Percentiles rank a stretch among this genome's conserved stretches.
These are phyloP conservation scores for Epicoccum nigrum DNA, from an alignment of 2,329 filamentous ascomycete species.

Conservation along the genomic window DNA sequence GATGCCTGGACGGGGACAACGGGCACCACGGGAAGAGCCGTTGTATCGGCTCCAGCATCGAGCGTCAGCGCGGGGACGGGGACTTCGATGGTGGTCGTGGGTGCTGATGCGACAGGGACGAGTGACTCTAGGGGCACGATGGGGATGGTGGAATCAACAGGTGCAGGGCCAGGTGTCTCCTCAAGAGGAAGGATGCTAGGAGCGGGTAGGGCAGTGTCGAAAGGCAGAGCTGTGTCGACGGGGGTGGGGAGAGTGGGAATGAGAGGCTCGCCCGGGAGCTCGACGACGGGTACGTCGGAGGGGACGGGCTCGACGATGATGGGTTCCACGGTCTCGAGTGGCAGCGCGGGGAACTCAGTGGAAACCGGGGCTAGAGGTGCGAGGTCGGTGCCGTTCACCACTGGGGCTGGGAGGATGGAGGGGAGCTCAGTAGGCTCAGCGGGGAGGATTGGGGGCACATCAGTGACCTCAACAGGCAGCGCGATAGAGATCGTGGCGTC, in stretches of 20 bases:
- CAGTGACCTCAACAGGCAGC: neutral
- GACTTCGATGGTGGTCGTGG: neutral
- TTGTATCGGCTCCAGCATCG: neutral
- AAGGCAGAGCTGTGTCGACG: no score
- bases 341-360: neutral
- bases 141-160: neutral
- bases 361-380: neutral
- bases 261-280: conserved; percentile 20
- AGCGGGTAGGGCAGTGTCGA: no score
- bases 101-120: neutral
- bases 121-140: neutral
- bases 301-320: conserved; percentile 9
- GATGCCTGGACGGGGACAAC: neutral
- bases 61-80: conserved; percentile 7
- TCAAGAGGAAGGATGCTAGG: no score
- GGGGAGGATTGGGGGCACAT: neutral
- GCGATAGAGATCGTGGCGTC: conserved; percentile 1
- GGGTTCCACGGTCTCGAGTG: neutral
- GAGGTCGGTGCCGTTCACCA: neutral
- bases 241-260: neutral
- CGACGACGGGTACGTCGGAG: conserved; percentile 1
- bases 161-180: neutral
- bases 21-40: neutral
- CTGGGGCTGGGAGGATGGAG: neutral
- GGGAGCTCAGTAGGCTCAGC: neutral